Conservation (phyloP, 2,329 filamentous ascomycete genomes). For the Penicillium sp. region DNA sequence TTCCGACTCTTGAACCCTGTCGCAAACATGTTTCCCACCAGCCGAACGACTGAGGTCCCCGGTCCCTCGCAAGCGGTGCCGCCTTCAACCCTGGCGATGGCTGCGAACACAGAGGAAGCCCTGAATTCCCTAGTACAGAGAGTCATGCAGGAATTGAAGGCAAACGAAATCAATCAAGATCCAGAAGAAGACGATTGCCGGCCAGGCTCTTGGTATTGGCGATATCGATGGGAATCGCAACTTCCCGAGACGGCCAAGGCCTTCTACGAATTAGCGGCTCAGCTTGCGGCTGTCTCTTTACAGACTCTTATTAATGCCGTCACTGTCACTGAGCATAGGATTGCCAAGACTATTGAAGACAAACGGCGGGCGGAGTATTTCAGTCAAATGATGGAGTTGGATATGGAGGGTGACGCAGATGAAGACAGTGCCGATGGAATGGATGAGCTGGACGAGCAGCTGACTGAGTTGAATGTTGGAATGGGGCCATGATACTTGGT, state of each 20-base stretch:
- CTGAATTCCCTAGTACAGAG: constrained; percentile 44
- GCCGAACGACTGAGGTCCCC: constrained; percentile 23
- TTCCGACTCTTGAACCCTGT: constrained; percentile 35
- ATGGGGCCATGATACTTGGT: not conserved
- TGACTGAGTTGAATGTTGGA: constrained; percentile 13
- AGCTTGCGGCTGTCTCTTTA: constrained; percentile 53
- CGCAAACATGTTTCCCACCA: constrained; percentile 47
- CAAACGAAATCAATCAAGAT: constrained; percentile 41
- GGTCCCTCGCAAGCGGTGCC: constrained; percentile 8
- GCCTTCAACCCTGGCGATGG: constrained; percentile 7
- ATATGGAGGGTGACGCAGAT: constrained; percentile 20
- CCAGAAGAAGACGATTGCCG: constrained; percentile 39
- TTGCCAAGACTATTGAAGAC: constrained; percentile 44
- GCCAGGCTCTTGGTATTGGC: constrained; percentile 54
- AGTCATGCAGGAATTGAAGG: constrained; percentile 47
- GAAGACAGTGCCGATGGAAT: constrained; percentile 16
- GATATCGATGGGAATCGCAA: constrained; percentile 52
- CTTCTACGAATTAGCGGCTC: constrained; percentile 57
- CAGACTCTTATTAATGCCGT: constrained; percentile 55
- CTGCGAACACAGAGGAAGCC: constrained; percentile 29
- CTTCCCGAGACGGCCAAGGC: constrained; percentile 48
- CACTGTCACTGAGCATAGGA: constrained; percentile 50
- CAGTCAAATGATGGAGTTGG: constrained; percentile 21
- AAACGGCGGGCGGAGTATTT: constrained; percentile 35
- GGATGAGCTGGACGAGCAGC: constrained; percentile 22